A percentile compares a stretch with the other conserved stretches of the same genome.
Conservation (phyloP, 805 yeast species). For the Lachancea quebecensis region DNA sequence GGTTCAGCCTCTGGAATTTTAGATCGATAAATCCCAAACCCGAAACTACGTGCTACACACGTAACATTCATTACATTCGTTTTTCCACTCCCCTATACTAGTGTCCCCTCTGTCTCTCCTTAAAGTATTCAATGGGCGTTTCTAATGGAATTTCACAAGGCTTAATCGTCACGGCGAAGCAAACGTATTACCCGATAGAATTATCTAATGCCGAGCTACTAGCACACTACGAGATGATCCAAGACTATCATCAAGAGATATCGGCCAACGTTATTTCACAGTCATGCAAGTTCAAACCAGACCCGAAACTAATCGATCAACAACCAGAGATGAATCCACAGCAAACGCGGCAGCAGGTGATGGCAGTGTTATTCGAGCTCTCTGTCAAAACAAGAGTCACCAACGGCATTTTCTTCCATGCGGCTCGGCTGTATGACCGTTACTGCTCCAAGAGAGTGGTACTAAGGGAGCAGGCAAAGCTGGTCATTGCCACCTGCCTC, state of each 20-base stretch:
- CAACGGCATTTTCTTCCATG: conserved; percentile 60
- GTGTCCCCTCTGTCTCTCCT: conserved; percentile 1
- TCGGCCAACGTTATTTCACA: conserved; percentile 34
- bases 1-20: too few species aligned
- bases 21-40: too few species aligned
- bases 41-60: neutral
- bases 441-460: conserved; percentile 86
- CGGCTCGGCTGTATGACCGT: conserved; percentile 76
- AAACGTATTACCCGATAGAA: conserved; percentile 44
- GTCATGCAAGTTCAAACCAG: conserved; percentile 41
- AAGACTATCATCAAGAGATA: conserved; percentile 50
- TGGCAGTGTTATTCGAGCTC: conserved; percentile 76
- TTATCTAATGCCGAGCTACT: conserved; percentile 44
- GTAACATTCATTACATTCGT: neutral
- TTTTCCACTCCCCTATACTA: neutral
- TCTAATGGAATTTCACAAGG: conserved; percentile 17
- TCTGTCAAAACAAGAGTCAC: conserved; percentile 56
- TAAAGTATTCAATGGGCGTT: neutral
- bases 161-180: conserved; percentile 37
- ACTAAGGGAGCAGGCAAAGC: conserved; percentile 76
- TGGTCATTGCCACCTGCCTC: conserved; percentile 83
- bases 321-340: conserved; percentile 82
- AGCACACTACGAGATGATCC: conserved; percentile 39
- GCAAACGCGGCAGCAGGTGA: conserved; percentile 59
- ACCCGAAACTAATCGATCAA: conserved; percentile 60